phyloP scores from a whole-genome alignment of 257 asterid genomes.

The Rubia yunnanensis region DNA sequence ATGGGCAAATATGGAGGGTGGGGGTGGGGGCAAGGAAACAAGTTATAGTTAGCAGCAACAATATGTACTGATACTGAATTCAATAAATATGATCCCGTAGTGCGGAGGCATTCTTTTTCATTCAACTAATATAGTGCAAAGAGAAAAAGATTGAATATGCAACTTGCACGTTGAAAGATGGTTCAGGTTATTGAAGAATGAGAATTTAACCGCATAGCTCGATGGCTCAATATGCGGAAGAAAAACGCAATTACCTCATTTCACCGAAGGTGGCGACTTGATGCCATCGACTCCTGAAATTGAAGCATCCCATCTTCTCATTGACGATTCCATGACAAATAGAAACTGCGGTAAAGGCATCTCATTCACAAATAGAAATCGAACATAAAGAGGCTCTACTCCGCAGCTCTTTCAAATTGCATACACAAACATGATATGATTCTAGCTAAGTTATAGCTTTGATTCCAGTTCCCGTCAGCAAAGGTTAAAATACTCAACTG shows the following conservation, averaged over 20 bases:
- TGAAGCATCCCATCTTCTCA: no score
- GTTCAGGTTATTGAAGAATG: no score
- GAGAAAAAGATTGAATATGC: no score
- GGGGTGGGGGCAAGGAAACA: slow-evolving; percentile 15
- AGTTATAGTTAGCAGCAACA: slow-evolving; percentile 9
- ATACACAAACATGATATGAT: background rate
- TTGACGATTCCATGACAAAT: no score
- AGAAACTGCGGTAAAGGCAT: no score
- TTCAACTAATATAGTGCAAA: no score
- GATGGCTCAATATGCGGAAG: background rate
- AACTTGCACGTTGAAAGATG: no score
- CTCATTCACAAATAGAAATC: no score
- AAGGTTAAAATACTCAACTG: background rate
- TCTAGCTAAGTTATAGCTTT: background rate
- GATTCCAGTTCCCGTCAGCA: background rate
- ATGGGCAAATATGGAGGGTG: no score
- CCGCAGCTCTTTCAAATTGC: background rate
- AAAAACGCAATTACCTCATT: no score
- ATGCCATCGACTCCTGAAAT: background rate
- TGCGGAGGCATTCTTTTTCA: slow-evolving; percentile 2
- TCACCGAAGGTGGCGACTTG: no score
- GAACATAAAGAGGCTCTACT: background rate
- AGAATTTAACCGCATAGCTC: no score
- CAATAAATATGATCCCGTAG: slow-evolving; percentile 12
- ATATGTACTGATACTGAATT: background rate